Evolutionary conservation across 2,329 filamentous ascomycete species (phyloP), one percentile per base, ranked within the genome.

Genomic region (Fusarium sterilihyphosum): DNA sequence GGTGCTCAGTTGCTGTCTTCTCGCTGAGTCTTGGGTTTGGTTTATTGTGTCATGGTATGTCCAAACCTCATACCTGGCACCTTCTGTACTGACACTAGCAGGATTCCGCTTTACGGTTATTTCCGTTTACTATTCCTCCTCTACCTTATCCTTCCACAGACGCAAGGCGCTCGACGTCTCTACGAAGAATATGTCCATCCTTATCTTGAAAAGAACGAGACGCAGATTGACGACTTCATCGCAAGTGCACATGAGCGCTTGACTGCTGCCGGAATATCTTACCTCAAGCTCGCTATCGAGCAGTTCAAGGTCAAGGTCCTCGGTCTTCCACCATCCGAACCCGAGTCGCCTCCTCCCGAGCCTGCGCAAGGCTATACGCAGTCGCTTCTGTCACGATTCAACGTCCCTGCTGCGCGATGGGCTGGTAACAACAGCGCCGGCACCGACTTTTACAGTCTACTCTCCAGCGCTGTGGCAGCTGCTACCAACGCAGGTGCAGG

Each of bases 71-170:
- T 12, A 20, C n/a, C 52, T 20, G 26, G 41, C 18, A 6, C 18
- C 10, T 16, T 13, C 22, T 18, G 46, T 46, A 35, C 61, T 73
- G 16, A 67, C 46, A 33, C 16, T 20, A 35, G 8, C 58, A 93
- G 91, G 94, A 86, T 98, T 43, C 96, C 96, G 6, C 97, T 98
- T 83, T 99, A 98, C 85, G 90, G 94, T 77, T 98, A 95, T 89
- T 87, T 98, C 79, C 94, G 96, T 74, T 90, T 98, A 62, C 86
- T 92, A 80, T 92, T 96, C 84, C 91, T 98, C 80, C 91, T 96
- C 75, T 99, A 98, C 86, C 93, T 99, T 71, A 95, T 98, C 79
- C 91, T 98, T n/a, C 96, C 96, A 0, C 96, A 97, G 83, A 96
- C 94, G n/a, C 96, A 98, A 82, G 96, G 96, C 82, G 95, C 95